Percentiles rank a stretch among this genome's conserved stretches.
Evolutionary conservation across 192 early-diverging fungal species (phyloP).

Genomic region (Diversispora epigaea): DNA sequence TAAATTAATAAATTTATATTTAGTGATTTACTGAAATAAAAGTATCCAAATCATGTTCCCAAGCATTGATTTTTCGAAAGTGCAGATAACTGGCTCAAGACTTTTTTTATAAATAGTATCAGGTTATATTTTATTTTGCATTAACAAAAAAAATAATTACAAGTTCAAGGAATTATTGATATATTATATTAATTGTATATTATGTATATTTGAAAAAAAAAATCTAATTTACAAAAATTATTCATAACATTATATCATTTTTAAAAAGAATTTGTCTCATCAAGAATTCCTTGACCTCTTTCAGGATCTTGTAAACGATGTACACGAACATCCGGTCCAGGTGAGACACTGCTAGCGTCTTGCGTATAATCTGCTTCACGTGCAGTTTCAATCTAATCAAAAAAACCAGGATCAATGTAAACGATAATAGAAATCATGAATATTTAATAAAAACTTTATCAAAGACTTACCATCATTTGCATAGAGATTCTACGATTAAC

Average conservation of each 20-base stretch:
- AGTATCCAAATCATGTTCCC: no score
- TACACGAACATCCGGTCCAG: slow-evolving; percentile 57
- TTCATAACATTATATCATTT: background rate
- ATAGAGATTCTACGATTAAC: slow-evolving; percentile 90
- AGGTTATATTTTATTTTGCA: no score
- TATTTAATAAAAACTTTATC: background rate
- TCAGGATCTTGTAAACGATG: slow-evolving; percentile 61
- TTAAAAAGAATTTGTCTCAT: background rate
- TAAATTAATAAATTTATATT: no score
- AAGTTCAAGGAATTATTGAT: no score
- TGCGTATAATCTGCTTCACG: slow-evolving; percentile 68
- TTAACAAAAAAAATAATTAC: no score
- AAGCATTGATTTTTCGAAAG: no score
- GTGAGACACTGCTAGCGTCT: slow-evolving; percentile 70
- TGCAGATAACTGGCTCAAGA: no score
- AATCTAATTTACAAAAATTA: background rate
- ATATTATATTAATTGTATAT: no score
- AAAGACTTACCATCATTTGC: slow-evolving; percentile 69
- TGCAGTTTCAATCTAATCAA: slow-evolving; percentile 68
- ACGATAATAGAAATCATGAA: background rate
- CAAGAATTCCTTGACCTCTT: slow-evolving; percentile 41
- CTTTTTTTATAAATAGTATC: no score
- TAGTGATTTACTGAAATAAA: no score
- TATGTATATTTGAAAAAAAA: background rate
- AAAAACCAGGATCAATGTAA: background rate